These are phyloP conservation scores for Gossypium sturtianum DNA, from an alignment of 345 rosid species.

Conservation along the genomic window DNA sequence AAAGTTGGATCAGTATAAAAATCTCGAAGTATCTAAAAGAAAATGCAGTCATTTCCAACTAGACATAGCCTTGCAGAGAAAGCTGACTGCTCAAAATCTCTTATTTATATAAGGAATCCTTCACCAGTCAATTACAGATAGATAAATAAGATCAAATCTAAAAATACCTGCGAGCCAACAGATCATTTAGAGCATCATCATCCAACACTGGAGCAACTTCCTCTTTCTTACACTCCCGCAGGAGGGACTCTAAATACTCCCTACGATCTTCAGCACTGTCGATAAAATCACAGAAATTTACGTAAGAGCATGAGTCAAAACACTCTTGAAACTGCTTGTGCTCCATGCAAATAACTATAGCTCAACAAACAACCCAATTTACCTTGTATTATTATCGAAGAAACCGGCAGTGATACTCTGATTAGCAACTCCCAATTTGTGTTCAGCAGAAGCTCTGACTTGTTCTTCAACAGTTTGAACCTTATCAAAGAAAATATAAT, in stretches of 20 bases:
- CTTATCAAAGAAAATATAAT: conserved; percentile 28
- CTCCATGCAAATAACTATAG: neutral
- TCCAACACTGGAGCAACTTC: conserved; percentile 84
- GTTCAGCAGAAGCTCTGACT: conserved; percentile 97
- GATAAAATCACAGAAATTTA: conserved; percentile 13
- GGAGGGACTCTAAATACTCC: conserved; percentile 81
- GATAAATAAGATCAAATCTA: conserved; percentile 6
- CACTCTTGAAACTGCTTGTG: neutral
- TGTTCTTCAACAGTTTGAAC: conserved; percentile 95
- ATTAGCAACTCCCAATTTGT: conserved; percentile 94
- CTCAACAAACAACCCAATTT: conserved; percentile 4
- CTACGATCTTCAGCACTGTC: conserved; percentile 91
- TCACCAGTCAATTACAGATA: neutral
- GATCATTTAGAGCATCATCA: conserved; percentile 77
- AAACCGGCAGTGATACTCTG: conserved; percentile 97
- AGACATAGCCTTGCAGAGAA: neutral
- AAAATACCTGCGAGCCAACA: conserved; percentile 80
- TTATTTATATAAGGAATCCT: neutral
- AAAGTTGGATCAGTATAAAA: neutral
- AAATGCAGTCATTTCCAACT: neutral
- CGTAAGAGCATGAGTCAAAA: conserved; percentile 11
- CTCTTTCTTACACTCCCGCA: conserved; percentile 89
- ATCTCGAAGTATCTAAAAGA: neutral
- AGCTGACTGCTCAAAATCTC: neutral
- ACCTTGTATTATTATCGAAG: conserved; percentile 96